A percentile compares a stretch with the other conserved stretches of the same genome.
Evolutionary conservation across 371 early-diverging fungal species (phyloP).

Genomic region (Mucor lusitanicus): DNA sequence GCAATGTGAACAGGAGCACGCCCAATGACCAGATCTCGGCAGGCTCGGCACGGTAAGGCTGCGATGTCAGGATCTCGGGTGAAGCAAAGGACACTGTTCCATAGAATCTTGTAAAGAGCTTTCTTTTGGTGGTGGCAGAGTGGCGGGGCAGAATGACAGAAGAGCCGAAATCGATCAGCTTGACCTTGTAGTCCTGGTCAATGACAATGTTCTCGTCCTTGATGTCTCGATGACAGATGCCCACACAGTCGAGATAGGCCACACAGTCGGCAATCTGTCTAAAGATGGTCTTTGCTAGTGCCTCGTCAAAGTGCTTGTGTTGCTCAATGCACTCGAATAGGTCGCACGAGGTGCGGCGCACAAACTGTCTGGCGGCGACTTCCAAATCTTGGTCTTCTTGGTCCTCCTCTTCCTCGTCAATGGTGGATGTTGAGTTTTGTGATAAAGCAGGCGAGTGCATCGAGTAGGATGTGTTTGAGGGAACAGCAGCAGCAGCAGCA

Average conservation of each 20-base stretch:
- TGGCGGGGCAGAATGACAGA: conserved; percentile 43
- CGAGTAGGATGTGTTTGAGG: conserved; percentile 1
- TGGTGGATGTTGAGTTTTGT: conserved; percentile 34
- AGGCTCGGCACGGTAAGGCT: conserved; percentile 75
- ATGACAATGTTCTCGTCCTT: conserved; percentile 83
- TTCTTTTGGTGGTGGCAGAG: conserved; percentile 17
- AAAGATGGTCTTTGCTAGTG: conserved; percentile 61
- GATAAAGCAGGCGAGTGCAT: conserved; percentile 35
- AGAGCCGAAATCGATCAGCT: conserved; percentile 84
- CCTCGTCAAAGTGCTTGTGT: conserved; percentile 66
- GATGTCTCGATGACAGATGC: conserved; percentile 68
- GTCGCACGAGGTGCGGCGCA: conserved; percentile 65
- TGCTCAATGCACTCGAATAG: conserved; percentile 83
- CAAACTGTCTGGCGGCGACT: conserved; percentile 32
- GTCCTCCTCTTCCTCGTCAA: conserved; percentile 18
- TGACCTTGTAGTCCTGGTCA: conserved; percentile 66
- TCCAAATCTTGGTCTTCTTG: conserved; percentile 17
- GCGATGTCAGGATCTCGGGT: conserved; percentile 79
- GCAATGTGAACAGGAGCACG: conserved; percentile 72
- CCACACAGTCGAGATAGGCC: conserved; percentile 58
- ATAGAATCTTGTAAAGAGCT: conserved; percentile 42
- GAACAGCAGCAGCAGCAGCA: neutral
- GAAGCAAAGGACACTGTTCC: conserved; percentile 64
- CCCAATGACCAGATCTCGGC: conserved; percentile 87
- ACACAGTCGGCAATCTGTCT: conserved; percentile 73